Base-by-base conservation (phyloP, 352 stramenopile species). In the Globisporangium paddicum region DNA sequence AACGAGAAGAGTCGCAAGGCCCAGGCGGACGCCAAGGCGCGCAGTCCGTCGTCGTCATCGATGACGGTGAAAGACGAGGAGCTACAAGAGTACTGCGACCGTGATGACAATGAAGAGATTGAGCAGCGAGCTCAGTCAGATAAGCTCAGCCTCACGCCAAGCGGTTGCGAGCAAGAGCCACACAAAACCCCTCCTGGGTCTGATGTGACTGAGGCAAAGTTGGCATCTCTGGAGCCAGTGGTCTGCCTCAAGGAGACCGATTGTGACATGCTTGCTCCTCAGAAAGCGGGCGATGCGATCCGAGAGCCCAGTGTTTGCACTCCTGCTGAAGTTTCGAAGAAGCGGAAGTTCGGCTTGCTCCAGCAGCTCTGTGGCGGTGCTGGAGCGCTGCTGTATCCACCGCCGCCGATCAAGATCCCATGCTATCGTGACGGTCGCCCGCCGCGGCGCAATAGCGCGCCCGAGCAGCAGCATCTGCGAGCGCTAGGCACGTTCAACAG, bases 1-100 rank as follows among this genome's bases (percentile, higher is more conserved):
- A 93, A 93, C 54, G 78, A 87, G 48, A 93, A 93, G 66, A 91
- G 80, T 54, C 80, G 79, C 44, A 93, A 93, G 58, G 72, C 80
- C n/a, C 80, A 86, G 30, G 61, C 72, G 1, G 78, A 90, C 57
- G 70, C 67, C 13, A 80, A 87, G 60, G 64, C 68, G 5, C 61
- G 73, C 41, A 74, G 66, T 21, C 68, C 74, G 5, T 47, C 18
- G 63, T 58, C 32, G 58, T 62, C 32, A 23, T 57, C 46, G 10
- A 49, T 32, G 42, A 11, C 13, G 18, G 42, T 49, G 21, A 49
- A 49, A 16, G 42, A 49, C 3, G 42, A 49, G 21, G 21, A 49
- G 16, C 51, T 25, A 57, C 25, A 58, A 18, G 40, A 48, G 4
- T 45, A n/a, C n/a, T n/a, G n/a, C 7, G 47, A 61, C 4, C 48